Conservation (phyloP, 1,284 basidiomycete genomes). For the Jaminaea rosea region DNA sequence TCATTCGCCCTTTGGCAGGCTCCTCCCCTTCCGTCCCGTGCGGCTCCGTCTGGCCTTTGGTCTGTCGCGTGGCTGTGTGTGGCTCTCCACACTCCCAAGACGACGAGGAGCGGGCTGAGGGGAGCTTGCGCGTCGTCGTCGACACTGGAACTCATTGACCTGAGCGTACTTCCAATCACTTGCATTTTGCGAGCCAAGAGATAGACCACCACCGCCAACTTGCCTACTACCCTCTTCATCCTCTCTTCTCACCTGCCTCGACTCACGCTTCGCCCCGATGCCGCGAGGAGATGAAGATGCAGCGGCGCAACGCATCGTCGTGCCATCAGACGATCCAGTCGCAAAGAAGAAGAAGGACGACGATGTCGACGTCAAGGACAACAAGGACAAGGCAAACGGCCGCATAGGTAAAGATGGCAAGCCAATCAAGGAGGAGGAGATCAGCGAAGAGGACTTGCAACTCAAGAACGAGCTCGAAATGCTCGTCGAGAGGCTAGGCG, state of each 20-base stretch:
- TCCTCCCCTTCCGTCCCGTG: too few relatives aligned
- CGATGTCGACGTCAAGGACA: slow-evolving; percentile 18
- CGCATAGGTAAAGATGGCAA: neutral
- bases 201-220: too few relatives aligned
- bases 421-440: slow-evolving; percentile 61
- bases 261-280: slow-evolving; percentile 4
- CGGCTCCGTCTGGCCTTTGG: too few relatives aligned
- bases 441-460: slow-evolving; percentile 82
- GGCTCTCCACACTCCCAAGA: too few relatives aligned
- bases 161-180: too few relatives aligned
- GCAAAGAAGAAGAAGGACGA: slow-evolving; percentile 32
- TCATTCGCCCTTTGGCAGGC: too few relatives aligned
- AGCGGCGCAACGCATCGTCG: slow-evolving; percentile 36
- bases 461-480: slow-evolving; percentile 93
- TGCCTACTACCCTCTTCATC: too few relatives aligned
- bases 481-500: slow-evolving; percentile 87
- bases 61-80: too few relatives aligned
- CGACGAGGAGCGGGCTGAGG: too few relatives aligned
- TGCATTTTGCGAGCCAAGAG: too few relatives aligned
- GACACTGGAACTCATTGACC: too few relatives aligned
- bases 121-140: too few relatives aligned
- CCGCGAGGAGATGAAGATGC: slow-evolving; percentile 7
- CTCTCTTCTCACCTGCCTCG: neutral
- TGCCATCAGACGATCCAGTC: slow-evolving; percentile 50
- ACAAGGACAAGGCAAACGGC: slow-evolving; percentile 47